phyloP scores from a whole-genome alignment of 2,329 filamentous ascomycete species.

The Byssochlamys sp. region DNA sequence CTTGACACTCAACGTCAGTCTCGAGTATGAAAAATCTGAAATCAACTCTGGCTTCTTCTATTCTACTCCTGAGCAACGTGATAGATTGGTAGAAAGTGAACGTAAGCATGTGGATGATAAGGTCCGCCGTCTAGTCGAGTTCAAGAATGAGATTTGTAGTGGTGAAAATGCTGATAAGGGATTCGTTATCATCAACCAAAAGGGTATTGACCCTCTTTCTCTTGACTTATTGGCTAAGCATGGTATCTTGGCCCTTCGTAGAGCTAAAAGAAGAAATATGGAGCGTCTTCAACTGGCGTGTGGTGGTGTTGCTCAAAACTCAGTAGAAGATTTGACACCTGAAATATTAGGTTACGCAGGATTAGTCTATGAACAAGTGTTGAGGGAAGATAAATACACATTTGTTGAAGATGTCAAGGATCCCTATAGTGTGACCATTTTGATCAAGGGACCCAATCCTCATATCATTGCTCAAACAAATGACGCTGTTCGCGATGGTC shows the following conservation, averaged over 20 bases:
- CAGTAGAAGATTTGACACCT: constrained; percentile 80
- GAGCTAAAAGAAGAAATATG: constrained; percentile 98
- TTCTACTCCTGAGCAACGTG: constrained; percentile 87
- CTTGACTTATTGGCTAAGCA: constrained; percentile 96
- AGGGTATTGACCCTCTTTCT: constrained; percentile 93
- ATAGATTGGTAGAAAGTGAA: constrained; percentile 96
- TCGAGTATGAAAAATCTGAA: constrained; percentile 98
- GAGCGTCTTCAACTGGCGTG: constrained; percentile 91
- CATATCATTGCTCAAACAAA: constrained; percentile 96
- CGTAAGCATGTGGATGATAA: constrained; percentile 92
- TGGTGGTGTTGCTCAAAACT: constrained; percentile 86
- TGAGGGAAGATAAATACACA: constrained; percentile 98
- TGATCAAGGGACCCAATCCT: constrained; percentile 95
- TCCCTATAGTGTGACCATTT: constrained; percentile 92
- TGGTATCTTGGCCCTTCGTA: constrained; percentile 82
- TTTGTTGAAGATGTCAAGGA: constrained; percentile 98
- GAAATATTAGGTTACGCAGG: constrained; percentile 92
- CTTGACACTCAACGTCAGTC: constrained; percentile 85
- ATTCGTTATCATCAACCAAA: constrained; percentile 98
- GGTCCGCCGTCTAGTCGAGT: constrained; percentile 89
- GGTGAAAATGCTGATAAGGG: constrained; percentile 85
- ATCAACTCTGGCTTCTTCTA: constrained; percentile 99
- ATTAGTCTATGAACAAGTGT: constrained; percentile 88
- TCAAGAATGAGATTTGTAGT: constrained; percentile 97
- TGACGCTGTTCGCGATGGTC: constrained; percentile 86